Conservation (phyloP, 495 filamentous ascomycete genomes). For the Xanthoparmelia taractica region DNA sequence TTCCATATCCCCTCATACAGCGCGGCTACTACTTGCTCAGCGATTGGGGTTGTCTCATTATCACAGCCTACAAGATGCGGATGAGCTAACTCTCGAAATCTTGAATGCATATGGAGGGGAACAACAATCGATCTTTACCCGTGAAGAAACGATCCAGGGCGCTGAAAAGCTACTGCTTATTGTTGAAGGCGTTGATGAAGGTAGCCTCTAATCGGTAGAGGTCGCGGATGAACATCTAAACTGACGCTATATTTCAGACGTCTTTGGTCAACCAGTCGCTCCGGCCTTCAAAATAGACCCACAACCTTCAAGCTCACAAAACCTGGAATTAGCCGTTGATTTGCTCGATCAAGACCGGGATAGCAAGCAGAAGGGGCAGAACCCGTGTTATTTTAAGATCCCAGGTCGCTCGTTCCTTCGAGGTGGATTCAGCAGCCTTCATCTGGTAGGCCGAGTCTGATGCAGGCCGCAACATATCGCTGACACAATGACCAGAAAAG, state of each 20-base stretch:
- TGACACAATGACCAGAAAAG: slow-evolving; percentile 8
- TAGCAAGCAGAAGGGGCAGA: background rate
- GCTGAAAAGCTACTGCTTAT: slow-evolving; percentile 36
- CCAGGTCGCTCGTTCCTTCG: slow-evolving; percentile 2
- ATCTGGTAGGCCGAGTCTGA: background rate
- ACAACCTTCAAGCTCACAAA: slow-evolving; percentile 18
- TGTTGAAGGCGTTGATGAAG: slow-evolving; percentile 41
- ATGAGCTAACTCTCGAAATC: slow-evolving; percentile 38
- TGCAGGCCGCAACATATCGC: background rate
- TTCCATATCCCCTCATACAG: slow-evolving; percentile 38
- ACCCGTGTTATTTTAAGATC: slow-evolving; percentile 4
- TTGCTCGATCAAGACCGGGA: slow-evolving; percentile 24
- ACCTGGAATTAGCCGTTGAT: slow-evolving; percentile 16
- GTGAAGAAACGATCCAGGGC: slow-evolving; percentile 16
- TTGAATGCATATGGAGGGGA: slow-evolving; percentile 44
- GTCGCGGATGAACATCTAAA: background rate
- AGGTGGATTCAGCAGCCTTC: slow-evolving; percentile 11
- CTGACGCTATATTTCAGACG: slow-evolving; percentile 22
- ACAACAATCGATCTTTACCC: slow-evolving; percentile 37
- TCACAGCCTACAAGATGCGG: slow-evolving; percentile 39
- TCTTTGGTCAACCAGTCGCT: slow-evolving; percentile 17
- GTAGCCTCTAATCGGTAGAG: slow-evolving; percentile 29
- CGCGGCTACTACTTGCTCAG: slow-evolving; percentile 48
- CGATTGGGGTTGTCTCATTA: slow-evolving; percentile 46
- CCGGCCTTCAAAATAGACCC: slow-evolving; percentile 16